A percentile compares a stretch with the other conserved stretches of the same genome.
These are phyloP conservation scores for Carex parvula DNA, from an alignment of 176 grass and related monocot genomes.

Conservation along the genomic window DNA sequence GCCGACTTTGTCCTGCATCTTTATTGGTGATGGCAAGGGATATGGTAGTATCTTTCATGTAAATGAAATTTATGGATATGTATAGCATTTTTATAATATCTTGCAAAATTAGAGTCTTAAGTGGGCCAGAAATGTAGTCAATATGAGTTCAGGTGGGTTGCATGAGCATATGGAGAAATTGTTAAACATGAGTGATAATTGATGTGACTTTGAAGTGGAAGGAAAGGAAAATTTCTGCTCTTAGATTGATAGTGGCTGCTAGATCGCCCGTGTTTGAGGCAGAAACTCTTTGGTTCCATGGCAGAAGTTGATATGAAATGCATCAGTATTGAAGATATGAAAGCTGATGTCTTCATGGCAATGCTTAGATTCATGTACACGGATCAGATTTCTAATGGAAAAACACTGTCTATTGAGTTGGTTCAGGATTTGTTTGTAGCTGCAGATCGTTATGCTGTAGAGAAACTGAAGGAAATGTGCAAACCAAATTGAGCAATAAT, in stretches of 20 bases:
- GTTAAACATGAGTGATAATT: background rate
- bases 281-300: background rate
- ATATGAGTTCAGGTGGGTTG: background rate
- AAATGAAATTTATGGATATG: background rate
- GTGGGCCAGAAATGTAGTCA: background rate
- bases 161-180: background rate
- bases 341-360: background rate
- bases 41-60: background rate
- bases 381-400: background rate
- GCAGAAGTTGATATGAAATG: background rate
- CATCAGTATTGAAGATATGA: background rate
- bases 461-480: conserved; percentile 41
- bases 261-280: background rate
- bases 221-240: background rate
- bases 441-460: conserved; percentile 37
- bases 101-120: background rate
- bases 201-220: conserved; percentile 7
- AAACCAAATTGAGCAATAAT: conserved; percentile 4
- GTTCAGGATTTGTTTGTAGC: conserved; percentile 32
- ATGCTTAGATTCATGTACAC: background rate
- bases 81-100: background rate
- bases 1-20: background rate
- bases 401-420: background rate
- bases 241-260: background rate
- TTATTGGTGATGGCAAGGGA: background rate